Evolutionary conservation across 805 yeast genomes (phyloP), one percentile per base, ranked within the genome.

Genomic region (Candida argentea): DNA sequence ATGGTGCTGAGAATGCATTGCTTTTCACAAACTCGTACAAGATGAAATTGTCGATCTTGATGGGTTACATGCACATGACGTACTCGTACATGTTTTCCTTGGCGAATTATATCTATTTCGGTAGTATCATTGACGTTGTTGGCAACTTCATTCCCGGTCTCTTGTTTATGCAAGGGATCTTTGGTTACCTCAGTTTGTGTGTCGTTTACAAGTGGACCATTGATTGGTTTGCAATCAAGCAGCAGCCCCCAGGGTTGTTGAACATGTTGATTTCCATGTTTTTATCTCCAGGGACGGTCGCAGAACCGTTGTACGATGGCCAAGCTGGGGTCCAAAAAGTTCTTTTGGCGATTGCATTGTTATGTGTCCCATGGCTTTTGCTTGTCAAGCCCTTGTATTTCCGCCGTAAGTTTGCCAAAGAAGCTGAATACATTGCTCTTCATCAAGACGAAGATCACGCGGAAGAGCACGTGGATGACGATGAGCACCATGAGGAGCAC

Each of bases 231-330:
- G 70, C 60, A 14, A 68, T 61, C n/a, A 68, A 49, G 1, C 67
- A 64, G 32, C 75, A 73, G 24, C 83, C 87, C 3, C 87, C 87
- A 5, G 76, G 82, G 21, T 58, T 79, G 39, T 66, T 79, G 38
- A 77, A 79, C 48, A 79, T 77, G 82, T 58, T 79, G 44, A 79
- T 79, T 37, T 71, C 71, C 42, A 79, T 79, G 87, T 78, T 78
- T 41, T 62, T 79, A 40, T 56, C 83, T 1, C 87, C 87, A 8
- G 87, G 87, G 6, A 65, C 53, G 5, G 61, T 79, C 26, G 83
- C 73, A 19, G 84, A 73, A 28, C 76, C 61, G 26, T 58, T 79
- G 26, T 79, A 75, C 42, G 67, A 73, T 3, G 80, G 81, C 18
- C 87, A 79, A 46, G 67, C 73, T 3, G 46, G 52, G 29, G 69